phyloP scores from a whole-genome alignment of 768 basidiomycete species.

The Suillus subluteus region DNA sequence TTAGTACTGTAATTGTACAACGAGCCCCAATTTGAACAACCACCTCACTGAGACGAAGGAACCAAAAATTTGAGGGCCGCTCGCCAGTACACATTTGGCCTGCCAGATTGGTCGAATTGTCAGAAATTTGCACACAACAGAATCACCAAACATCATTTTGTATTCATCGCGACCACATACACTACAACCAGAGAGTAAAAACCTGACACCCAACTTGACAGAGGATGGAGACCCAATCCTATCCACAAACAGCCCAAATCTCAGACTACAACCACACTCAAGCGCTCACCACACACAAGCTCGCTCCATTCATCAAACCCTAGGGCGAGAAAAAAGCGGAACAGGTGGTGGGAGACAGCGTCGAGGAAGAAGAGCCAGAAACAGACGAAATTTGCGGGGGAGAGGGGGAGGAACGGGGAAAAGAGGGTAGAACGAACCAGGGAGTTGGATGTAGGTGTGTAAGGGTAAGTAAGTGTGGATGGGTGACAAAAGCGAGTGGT shows the following conservation, averaged over 20 bases:
- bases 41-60: no score
- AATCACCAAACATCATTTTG: constrained; percentile 16
- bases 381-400: constrained; percentile 19
- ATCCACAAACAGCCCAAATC: constrained; percentile 13
- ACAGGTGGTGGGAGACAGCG: constrained; percentile 35
- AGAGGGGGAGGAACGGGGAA: constrained; percentile 24
- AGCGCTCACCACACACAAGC: constrained; percentile 51
- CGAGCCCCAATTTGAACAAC: neutral
- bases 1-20: neutral
- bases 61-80: no score
- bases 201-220: constrained; percentile 8
- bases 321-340: constrained; percentile 46
- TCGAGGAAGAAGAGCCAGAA: constrained; percentile 15
- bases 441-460: constrained; percentile 8
- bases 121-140: neutral
- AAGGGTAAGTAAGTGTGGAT: neutral
- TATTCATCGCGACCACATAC: constrained; percentile 13
- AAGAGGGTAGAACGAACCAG: constrained; percentile 21
- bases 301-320: constrained; percentile 48
- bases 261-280: constrained; percentile 15
- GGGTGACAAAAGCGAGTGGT: constrained; percentile 13
- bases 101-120: neutral
- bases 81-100: neutral
- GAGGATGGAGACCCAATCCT: constrained; percentile 7
- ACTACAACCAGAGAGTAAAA: neutral